phyloP scores from a whole-genome alignment of 2,329 filamentous ascomycete species.

The Penicillium sumatraense region DNA sequence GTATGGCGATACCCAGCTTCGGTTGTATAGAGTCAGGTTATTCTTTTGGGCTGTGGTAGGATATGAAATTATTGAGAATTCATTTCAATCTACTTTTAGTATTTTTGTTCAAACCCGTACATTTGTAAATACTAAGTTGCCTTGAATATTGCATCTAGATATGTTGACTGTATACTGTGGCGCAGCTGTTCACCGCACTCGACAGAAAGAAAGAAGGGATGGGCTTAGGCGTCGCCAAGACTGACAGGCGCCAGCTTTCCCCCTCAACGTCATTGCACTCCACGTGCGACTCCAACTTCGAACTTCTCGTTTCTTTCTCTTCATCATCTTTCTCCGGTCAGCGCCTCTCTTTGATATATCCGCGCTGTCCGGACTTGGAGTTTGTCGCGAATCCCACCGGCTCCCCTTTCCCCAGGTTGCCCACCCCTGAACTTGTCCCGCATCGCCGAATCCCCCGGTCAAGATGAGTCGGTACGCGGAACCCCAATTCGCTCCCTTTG shows the following conservation, averaged over 20 bases:
- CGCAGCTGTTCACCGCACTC: slow-evolving; percentile 1
- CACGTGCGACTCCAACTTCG: slow-evolving; percentile 20
- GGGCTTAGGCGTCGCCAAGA: slow-evolving; percentile 37
- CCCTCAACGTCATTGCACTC: slow-evolving; percentile 39
- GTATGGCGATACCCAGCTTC: background rate
- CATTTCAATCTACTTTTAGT: background rate
- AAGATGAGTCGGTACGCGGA: slow-evolving; percentile 64
- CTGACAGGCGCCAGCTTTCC: slow-evolving; percentile 41
- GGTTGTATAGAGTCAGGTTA: background rate
- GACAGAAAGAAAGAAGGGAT: slow-evolving; percentile 20
- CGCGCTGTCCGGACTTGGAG: slow-evolving; percentile 29
- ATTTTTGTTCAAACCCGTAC: too few relatives aligned
- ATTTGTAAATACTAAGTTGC: background rate
- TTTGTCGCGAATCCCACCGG: slow-evolving; percentile 21
- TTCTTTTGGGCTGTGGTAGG: background rate
- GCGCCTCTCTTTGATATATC: slow-evolving; percentile 16
- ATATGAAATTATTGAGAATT: background rate
- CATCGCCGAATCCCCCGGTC: slow-evolving; percentile 50
- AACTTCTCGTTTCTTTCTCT: background rate
- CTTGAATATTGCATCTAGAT: background rate
- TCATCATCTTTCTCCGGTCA: slow-evolving; percentile 12
- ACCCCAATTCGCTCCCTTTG: slow-evolving; percentile 1
- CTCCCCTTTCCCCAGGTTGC: slow-evolving; percentile 8
- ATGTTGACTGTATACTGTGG: background rate
- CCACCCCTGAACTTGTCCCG: slow-evolving; percentile 16